These are phyloP conservation scores for Trichosporon inkin DNA, from an alignment of 1,284 basidiomycete genomes.

Conservation along the genomic window DNA sequence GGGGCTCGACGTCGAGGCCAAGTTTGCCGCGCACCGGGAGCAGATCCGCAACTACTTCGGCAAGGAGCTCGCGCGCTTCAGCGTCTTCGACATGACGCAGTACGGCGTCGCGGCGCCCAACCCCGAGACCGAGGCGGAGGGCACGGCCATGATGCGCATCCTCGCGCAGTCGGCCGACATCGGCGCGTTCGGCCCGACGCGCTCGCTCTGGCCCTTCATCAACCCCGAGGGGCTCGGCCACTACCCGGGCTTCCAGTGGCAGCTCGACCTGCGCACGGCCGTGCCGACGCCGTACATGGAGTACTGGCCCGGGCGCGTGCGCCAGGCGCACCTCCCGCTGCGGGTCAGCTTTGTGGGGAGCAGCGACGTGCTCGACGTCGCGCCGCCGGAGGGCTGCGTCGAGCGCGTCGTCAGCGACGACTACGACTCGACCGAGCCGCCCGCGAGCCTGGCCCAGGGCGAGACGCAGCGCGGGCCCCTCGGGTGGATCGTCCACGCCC, in stretches of 20 bases:
- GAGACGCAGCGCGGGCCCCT: constrained; percentile 24
- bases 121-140: constrained; percentile 24
- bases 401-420: constrained; percentile 10
- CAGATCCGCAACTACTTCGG: constrained; percentile 21
- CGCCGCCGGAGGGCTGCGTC: background rate
- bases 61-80: constrained; percentile 4
- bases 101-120: constrained; percentile 25
- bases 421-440: constrained; percentile 13
- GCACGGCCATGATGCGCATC: constrained; percentile 28
- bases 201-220: constrained; percentile 10
- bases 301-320: constrained; percentile 24
- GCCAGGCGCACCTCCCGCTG: constrained; percentile 13
- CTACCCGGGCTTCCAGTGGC: constrained; percentile 25
- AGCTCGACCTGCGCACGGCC: constrained; percentile 11
- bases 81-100: constrained; percentile 26
- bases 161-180: constrained; percentile 25
- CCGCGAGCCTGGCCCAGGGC: constrained; percentile 13
- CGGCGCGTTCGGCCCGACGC: constrained; percentile 19
- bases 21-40: constrained; percentile 25
- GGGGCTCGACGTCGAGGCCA: constrained; percentile 28
- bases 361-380: constrained; percentile 1
- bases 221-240: constrained; percentile 26
- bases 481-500: constrained; percentile 30
- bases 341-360: constrained; percentile 17
- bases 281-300: constrained; percentile 20